Percentiles rank a stretch among this genome's conserved stretches.
phyloP scores from a whole-genome alignment of 306 rosid species.

The Prunus padus region DNA sequence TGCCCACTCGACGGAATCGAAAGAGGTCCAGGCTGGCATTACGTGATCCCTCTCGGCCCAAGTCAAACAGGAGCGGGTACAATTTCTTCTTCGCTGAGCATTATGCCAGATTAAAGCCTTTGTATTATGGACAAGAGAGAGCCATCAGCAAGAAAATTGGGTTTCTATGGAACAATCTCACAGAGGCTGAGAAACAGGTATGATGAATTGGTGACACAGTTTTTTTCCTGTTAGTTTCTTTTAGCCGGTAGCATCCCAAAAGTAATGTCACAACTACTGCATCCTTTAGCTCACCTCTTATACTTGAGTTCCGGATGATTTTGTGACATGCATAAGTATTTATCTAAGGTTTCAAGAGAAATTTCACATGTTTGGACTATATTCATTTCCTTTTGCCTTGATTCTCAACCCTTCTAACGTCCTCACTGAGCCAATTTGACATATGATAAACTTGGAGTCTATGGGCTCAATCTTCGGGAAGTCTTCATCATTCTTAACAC shows the following conservation, averaged over 20 bases:
- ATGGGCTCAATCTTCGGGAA: not conserved
- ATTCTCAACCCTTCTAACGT: not conserved
- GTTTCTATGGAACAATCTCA: constrained; percentile 65
- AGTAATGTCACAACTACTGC: not conserved
- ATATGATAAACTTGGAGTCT: not conserved
- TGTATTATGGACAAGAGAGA: constrained; percentile 62
- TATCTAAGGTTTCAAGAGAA: not conserved
- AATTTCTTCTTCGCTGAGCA: constrained; percentile 77
- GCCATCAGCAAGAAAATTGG: constrained; percentile 71
- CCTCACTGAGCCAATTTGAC: not conserved
- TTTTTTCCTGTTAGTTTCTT: not conserved
- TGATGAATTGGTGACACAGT: not conserved
- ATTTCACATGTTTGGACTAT: not conserved
- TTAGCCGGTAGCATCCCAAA: not conserved
- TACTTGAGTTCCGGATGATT: not conserved
- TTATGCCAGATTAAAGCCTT: constrained; percentile 67
- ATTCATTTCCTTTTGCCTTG: constrained; percentile 3
- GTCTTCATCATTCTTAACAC: not conserved
- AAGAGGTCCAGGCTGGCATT: constrained; percentile 55
- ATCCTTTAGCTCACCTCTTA: not conserved
- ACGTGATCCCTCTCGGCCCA: constrained; percentile 64
- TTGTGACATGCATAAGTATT: not conserved
- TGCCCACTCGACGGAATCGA: constrained; percentile 28
- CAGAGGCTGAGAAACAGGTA: constrained; percentile 82
- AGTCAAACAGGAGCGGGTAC: constrained; percentile 80